A percentile compares a stretch with the other conserved stretches of the same genome.
These are phyloP conservation scores for Labyrinthula sp. DNA, from an alignment of 352 stramenopile genomes.

Conservation along the genomic window DNA sequence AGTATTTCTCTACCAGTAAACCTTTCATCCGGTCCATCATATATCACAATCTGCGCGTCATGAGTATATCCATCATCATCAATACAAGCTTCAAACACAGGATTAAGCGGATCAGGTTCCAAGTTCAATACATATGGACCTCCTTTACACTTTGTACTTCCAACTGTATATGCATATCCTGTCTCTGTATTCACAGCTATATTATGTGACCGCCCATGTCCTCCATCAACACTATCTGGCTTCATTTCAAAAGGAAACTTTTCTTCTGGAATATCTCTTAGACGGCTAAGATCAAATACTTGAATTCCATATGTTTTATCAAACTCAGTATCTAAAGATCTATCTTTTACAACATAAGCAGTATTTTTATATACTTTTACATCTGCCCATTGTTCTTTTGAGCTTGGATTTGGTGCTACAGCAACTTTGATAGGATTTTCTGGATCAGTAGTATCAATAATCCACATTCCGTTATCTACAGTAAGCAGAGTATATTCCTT, in stretches of 20 bases:
- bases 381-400: constrained; percentile 26
- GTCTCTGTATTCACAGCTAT: constrained; percentile 31
- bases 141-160: constrained; percentile 11
- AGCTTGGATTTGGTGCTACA: background rate
- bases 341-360: constrained; percentile 32
- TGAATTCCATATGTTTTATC: constrained; percentile 32
- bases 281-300: constrained; percentile 32
- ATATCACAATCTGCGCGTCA: constrained; percentile 32
- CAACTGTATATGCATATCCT: constrained; percentile 13
- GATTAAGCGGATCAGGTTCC: constrained; percentile 1
- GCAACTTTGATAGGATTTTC: background rate
- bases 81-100: constrained; percentile 16
- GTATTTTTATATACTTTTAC: constrained; percentile 27
- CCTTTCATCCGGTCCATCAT: constrained; percentile 28
- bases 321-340: no score
- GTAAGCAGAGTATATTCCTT: constrained; percentile 1
- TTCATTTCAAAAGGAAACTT: background rate
- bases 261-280: constrained; percentile 1
- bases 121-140: constrained; percentile 31
- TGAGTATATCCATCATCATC: constrained; percentile 29
- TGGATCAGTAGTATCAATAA: constrained; percentile 8
- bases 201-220: constrained; percentile 30
- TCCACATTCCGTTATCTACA: background rate
- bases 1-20: constrained; percentile 22
- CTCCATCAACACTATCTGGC: constrained; percentile 1